Base-by-base conservation (phyloP, 1,284 basidiomycete genomes). In the Thecaphora frezii region DNA sequence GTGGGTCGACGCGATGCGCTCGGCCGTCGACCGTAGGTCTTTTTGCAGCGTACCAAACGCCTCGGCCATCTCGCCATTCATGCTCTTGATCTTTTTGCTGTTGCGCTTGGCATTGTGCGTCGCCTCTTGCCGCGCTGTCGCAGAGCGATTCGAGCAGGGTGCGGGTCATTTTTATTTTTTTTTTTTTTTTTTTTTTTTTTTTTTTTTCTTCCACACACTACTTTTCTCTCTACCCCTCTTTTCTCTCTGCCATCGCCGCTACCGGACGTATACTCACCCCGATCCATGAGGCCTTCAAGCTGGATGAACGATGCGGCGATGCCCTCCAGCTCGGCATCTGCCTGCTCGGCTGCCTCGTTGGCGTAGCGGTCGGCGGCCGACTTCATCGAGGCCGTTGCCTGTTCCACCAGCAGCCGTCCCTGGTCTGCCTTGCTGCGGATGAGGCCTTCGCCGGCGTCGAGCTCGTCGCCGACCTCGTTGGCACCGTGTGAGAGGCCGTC, bases 41-140 rank as follows among this genome's bases (percentile, higher is more conserved):
- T 50, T 33, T 1, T 33, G 25, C 13, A 61, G 14, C 7, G 51
- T 36, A 1, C 58, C 63, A 18, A 61, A 55, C 0, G 58, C 58
- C n/a, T 61, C 54, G 41, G 47, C 55, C 47, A 61, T 49, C 44
- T 61, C 55, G 47, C 51, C 42, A 40, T 60, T 66, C 43, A 46
- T 38, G 14, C 49, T 42, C 36, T 66, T 66, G 55, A 66, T 47
- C 41, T 58, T 61, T 44, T 55, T 13, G 25, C 55, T 61, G 23
- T 57, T 55, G 18, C 51, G 18, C 26, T 66, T 66, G 44, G 62
- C 54, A 23, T 50, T 48, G 24, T 52, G 36, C 3, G 61, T 55
- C 39, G 58, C 40, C 36, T 66, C 55, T 10, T 61, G 50, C 2
- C 50, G 28, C 1, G 52, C 51, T 5, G 40, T 48, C 12, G 8